Conservation (phyloP, 2,329 filamentous ascomycete species). For the Amauroascus verrucosus region DNA sequence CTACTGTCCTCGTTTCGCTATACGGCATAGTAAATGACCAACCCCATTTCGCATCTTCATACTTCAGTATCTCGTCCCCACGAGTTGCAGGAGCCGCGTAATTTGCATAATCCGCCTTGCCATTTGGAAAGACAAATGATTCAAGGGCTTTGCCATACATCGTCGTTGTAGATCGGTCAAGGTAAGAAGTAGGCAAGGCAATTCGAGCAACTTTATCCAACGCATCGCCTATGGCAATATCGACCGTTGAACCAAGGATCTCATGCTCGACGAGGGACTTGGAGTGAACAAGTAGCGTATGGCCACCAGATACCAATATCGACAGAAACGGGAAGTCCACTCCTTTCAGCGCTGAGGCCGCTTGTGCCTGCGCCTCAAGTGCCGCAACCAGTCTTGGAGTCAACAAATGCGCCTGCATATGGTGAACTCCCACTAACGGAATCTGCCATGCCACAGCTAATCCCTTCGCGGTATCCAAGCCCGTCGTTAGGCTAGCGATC, state of each 20-base stretch:
- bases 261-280: constrained; percentile 56
- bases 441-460: constrained; percentile 72
- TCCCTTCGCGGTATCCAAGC: constrained; percentile 77
- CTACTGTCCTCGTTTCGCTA: constrained; percentile 47
- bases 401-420: constrained; percentile 94
- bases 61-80: constrained; percentile 47
- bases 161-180: constrained; percentile 49
- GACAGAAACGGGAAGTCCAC: constrained; percentile 60
- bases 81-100: constrained; percentile 53
- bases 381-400: constrained; percentile 69
- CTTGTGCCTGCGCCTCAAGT: constrained; percentile 27
- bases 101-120: constrained; percentile 27
- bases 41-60: constrained; percentile 41
- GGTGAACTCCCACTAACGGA: constrained; percentile 77
- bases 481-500: constrained; percentile 64
- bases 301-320: constrained; percentile 81
- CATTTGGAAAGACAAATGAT: constrained; percentile 59
- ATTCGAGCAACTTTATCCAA: constrained; percentile 76
- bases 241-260: constrained; percentile 61
- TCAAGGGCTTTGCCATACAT: constrained; percentile 79
- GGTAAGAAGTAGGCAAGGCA: constrained; percentile 54
- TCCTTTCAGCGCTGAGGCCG: background rate
- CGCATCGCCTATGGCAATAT: constrained; percentile 80
- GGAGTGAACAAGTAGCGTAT: constrained; percentile 77
- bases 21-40: constrained; percentile 65